A percentile compares a stretch with the other conserved stretches of the same genome.
Evolutionary conservation across 208 protist genomes (phyloP).

Genomic region (Sergeia podlipaevii): DNA sequence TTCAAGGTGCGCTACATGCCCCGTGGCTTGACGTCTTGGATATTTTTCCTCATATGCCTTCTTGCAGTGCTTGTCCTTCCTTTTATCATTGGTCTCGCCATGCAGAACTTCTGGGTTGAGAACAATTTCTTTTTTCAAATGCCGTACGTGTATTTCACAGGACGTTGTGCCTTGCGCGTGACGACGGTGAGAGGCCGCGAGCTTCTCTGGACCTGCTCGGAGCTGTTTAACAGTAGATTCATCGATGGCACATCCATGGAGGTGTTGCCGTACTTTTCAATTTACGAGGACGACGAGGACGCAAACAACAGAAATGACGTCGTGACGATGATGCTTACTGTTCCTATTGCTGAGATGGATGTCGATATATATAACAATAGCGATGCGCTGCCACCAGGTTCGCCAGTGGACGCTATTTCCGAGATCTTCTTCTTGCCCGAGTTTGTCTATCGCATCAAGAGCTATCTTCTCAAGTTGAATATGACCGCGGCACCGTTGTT

Average conservation of each 20-base stretch:
- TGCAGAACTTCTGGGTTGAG: slow-evolving; percentile 78
- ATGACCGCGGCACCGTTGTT: slow-evolving; percentile 72
- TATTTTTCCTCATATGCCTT: slow-evolving; percentile 62
- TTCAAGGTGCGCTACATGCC: slow-evolving; percentile 70
- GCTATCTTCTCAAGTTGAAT: slow-evolving; percentile 39
- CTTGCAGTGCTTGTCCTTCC: slow-evolving; percentile 49
- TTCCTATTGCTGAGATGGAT: slow-evolving; percentile 47
- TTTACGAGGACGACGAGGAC: slow-evolving; percentile 47
- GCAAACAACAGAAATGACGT: slow-evolving; percentile 28
- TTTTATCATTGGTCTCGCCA: slow-evolving; percentile 55
- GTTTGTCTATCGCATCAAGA: slow-evolving; percentile 59
- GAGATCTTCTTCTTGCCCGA: slow-evolving; percentile 66
- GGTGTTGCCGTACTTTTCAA: slow-evolving; percentile 51
- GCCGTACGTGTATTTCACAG: slow-evolving; percentile 50
- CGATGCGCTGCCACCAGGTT: slow-evolving; percentile 9
- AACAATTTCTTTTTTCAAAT: slow-evolving; percentile 43
- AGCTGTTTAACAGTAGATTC: slow-evolving; percentile 44
- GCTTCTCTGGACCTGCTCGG: slow-evolving; percentile 75
- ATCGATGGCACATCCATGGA: slow-evolving; percentile 28
- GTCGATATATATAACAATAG: slow-evolving; percentile 15
- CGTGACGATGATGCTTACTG: slow-evolving; percentile 40
- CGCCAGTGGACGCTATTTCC: slow-evolving; percentile 35
- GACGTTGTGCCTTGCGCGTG: slow-evolving; percentile 50
- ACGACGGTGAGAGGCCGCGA: slow-evolving; percentile 55
- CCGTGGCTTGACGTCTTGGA: slow-evolving; percentile 42